Base-by-base conservation (phyloP, 768 basidiomycete species). In the Hypholoma sublateritium region DNA sequence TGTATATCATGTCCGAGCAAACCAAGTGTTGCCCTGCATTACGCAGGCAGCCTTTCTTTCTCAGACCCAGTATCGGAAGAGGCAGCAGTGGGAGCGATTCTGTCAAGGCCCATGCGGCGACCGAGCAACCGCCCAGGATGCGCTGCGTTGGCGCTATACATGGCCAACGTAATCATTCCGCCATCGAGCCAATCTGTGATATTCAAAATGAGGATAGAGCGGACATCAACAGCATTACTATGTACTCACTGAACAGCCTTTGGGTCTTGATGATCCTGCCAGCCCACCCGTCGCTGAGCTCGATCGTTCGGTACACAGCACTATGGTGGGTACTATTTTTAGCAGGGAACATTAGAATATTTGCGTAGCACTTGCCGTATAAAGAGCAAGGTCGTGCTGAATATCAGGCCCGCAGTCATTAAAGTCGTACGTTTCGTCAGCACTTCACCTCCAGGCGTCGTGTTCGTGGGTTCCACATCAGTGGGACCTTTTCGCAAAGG, bases 261-360 rank as follows among this genome's bases (percentile, higher is more conserved):
- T 86, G 67, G 0, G 79, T 82, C 1, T 67, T 63, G 51, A 83
- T 82, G 52, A 85, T 72, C 16, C 70, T 66, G 8, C 84, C 83
- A 22, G 62, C 65, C 81, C 82, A 85, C 0, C 83, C 80, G 55
- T 79, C 77, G 9, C 71, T 59, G 0, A 85, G 72, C 67, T 84
- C 82, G 56, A 81, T 72, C 3, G 75, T 78, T 53, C 83, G 78
- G 62, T 85, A 85, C 2, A 84, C 65, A 19, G 79, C 72, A 32
- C 80, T 83, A 54, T 28, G 16, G 5, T 6, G n/a, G 59, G 39
- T 52, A 48, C 24, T 46, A 24, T 12, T 7, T 37, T 19, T 24
- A 19, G 50, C 6, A 22, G 37, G 24, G 19, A 48, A 14, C 41
- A 52, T 41, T 32, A 3, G 22, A 19, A 24, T 55, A 37, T 39